A percentile compares a stretch with the other conserved stretches of the same genome.
Conservation (phyloP, 2,329 filamentous ascomycete genomes). For the Fusarium ambrosium region DNA sequence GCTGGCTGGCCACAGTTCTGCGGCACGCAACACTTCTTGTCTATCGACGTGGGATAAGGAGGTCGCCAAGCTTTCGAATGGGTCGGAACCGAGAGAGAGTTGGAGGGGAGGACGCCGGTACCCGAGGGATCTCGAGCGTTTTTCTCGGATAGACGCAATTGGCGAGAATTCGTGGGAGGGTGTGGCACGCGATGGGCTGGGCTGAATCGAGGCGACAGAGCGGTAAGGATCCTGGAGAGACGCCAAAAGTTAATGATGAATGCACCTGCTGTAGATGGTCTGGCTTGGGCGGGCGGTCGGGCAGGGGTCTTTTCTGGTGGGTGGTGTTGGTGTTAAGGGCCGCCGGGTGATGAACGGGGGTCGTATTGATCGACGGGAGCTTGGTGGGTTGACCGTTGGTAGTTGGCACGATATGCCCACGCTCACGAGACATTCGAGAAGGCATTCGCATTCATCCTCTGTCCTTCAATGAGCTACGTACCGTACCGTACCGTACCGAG, state of each 20-base stretch:
- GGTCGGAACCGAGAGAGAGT: constrained; percentile 25
- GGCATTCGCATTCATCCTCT: background rate
- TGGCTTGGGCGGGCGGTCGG: constrained; percentile 16
- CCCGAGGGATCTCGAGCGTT: constrained; percentile 7
- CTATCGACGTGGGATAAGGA: background rate
- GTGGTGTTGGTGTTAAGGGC: constrained; percentile 1
- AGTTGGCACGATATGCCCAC: constrained; percentile 4
- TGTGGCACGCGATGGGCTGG: constrained; percentile 5
- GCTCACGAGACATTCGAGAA: background rate
- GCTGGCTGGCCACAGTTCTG: background rate
- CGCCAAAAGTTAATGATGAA: constrained; percentile 21
- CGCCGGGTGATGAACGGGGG: constrained; percentile 10
- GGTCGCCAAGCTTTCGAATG: background rate
- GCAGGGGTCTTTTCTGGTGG: constrained; percentile 29
- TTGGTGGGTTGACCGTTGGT: background rate
- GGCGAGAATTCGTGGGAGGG: background rate
- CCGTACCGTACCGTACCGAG: background rate
- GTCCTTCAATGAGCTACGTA: background rate
- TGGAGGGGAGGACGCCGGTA: constrained; percentile 20
- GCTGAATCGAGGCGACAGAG: constrained; percentile 32
- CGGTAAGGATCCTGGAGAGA: constrained; percentile 13
- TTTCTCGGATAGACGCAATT: constrained; percentile 6
- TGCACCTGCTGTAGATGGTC: constrained; percentile 38
- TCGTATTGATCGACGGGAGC: constrained; percentile 8
- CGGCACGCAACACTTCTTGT: background rate